Evolutionary conservation across 148 eudicot species (phyloP), one percentile per base, ranked within the genome.

Genomic region (Heliosperma pusillum): DNA sequence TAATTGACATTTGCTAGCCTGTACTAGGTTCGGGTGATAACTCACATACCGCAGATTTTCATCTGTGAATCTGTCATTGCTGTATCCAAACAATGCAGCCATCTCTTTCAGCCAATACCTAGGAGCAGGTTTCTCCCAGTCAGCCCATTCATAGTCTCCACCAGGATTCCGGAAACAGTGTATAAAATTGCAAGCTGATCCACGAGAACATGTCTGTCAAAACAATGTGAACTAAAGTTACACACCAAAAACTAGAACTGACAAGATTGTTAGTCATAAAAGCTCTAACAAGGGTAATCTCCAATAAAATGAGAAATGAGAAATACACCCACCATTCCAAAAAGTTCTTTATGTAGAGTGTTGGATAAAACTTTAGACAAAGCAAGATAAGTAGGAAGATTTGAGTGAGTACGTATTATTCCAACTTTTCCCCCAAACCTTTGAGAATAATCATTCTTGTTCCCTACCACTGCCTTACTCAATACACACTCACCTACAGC

Each of bases 91-190:
- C 65, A 94, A 86, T 73, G 91, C 89, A 82, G 69, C 86, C 98
- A 94, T 92, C 83, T 87, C 83, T 50, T 74, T 76, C 59, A 80
- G 78, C 97, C 98, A 91, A 75, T 87, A 90, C 25, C 86, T 88
- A 12, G 97, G 97, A 33, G 97, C 88, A 47, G 97, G 89, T 86
- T 86, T 92, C 82, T 92, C 97, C 93, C 87, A 85, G 82, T 91
- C 98, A 67, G 97, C 97, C 98, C 97, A 94, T 86, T 91, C 97
- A 85, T 94, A 94, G 67, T 94, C 97, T 69, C 97, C 97, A 65
- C 92, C 96, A 70, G 98, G 98, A 86, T 94, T 94, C 60, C 81
- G 88, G 76, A 94, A 94, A 83, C 96, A 94, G 75, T 94, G 97
- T 61, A 91, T 89, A 65, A 94, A 94, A 75, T 94, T 94, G 87